Evolutionary conservation across 129 eudicot genomes (phyloP).

Genomic region (sunflower (Helianthus annuus)): DNA sequence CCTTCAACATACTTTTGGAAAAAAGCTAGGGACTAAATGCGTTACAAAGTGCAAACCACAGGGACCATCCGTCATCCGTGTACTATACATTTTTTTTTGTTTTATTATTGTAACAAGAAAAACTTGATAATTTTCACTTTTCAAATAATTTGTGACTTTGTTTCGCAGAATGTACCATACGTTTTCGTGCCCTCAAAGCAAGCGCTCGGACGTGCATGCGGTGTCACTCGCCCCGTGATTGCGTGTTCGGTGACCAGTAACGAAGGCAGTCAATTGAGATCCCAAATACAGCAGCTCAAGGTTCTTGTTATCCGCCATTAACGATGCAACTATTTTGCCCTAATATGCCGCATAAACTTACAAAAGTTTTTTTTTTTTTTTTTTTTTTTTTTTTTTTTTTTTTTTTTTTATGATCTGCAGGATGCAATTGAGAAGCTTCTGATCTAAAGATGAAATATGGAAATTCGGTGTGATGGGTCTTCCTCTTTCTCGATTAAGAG

Average conservation of each 20-base stretch:
- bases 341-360: neutral
- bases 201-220: conserved; percentile 90
- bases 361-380: conserved; percentile 7
- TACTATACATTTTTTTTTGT: too few species aligned
- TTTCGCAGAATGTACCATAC: conserved; percentile 77
- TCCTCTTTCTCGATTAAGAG: conserved; percentile 41
- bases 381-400: neutral
- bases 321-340: neutral
- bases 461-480: conserved; percentile 79
- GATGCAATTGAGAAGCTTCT: conserved; percentile 96
- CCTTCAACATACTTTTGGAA: too few species aligned
- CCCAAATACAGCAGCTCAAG: conserved; percentile 86
- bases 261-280: conserved; percentile 83
- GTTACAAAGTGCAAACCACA: too few species aligned
- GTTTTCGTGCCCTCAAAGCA: conserved; percentile 90
- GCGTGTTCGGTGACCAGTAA: conserved; percentile 87
- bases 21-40: too few species aligned
- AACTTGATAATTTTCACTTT: neutral
- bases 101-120: neutral
- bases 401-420: conserved; percentile 31
- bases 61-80: too few species aligned
- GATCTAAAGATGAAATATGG: conserved; percentile 44
- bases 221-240: conserved; percentile 84
- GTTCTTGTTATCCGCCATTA: conserved; percentile 24
- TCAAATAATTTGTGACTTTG: neutral